phyloP scores from a whole-genome alignment of 768 basidiomycete species.

The Mycena pura region DNA sequence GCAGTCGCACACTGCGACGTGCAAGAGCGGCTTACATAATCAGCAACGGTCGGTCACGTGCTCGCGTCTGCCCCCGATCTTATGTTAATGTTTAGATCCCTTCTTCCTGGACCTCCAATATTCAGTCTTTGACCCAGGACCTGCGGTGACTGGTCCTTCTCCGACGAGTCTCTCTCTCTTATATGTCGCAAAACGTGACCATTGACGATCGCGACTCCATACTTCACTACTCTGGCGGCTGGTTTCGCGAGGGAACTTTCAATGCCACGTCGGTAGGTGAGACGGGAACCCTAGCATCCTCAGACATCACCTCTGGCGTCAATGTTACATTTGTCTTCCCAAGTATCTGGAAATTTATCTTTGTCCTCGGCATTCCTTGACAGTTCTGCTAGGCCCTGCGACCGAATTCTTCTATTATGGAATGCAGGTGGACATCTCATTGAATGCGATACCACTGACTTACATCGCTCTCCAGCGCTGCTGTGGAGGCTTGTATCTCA shows the following conservation, averaged over 20 bases:
- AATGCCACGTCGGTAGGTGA: constrained; percentile 36
- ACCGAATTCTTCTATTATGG: constrained; percentile 40
- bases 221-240: constrained; percentile 30
- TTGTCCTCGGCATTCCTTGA: not conserved
- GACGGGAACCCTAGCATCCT: constrained; percentile 36
- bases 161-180: not conserved
- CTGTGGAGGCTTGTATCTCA: constrained; percentile 36
- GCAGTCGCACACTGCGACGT: no score
- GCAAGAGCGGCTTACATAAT: no score
- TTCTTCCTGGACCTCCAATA: not conserved
- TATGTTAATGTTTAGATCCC: not conserved
- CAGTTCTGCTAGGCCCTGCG: constrained; percentile 28
- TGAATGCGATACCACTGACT: not conserved
- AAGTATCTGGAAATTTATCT: constrained; percentile 8
- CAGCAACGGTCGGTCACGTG: no score
- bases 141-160: no score
- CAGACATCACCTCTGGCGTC: constrained; percentile 29
- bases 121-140: no score
- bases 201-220: constrained; percentile 35
- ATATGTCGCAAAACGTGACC: constrained; percentile 25
- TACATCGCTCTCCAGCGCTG: constrained; percentile 17
- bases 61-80: no score
- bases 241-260: constrained; percentile 34
- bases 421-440: constrained; percentile 22
- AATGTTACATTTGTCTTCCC: constrained; percentile 38